Conservation (phyloP, 2,329 filamentous ascomycete species). For the Coniosporium tulheliwenetii region DNA sequence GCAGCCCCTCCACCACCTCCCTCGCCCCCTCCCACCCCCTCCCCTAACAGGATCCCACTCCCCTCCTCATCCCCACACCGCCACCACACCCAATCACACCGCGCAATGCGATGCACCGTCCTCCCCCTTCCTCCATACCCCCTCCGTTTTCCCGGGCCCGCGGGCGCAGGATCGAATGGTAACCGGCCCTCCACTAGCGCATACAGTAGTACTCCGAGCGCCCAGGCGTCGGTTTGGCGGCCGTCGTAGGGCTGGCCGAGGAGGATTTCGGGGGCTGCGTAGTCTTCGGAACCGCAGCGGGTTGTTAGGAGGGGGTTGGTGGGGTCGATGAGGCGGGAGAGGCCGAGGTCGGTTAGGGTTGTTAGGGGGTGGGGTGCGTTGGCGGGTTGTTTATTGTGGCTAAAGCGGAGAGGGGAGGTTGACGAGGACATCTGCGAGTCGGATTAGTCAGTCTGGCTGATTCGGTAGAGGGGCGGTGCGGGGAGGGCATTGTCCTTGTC, state of each 20-base stretch:
- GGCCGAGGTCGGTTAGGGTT: constrained; percentile 80
- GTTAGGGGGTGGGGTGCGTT: constrained; percentile 70
- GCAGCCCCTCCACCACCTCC: constrained; percentile 64
- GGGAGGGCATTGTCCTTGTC: too few relatives aligned
- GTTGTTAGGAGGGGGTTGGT: constrained; percentile 83
- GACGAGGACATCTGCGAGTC: constrained; percentile 39
- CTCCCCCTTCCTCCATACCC: constrained; percentile 43
- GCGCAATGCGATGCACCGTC: constrained; percentile 79
- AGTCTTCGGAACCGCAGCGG: constrained; percentile 90
- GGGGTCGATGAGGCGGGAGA: constrained; percentile 68
- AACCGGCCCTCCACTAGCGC: constrained; percentile 84
- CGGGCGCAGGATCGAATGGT: constrained; percentile 81
- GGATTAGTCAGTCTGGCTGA: constrained; percentile 3
- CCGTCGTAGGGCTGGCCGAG: constrained; percentile 93
- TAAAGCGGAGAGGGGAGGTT: constrained; percentile 57
- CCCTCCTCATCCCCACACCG: constrained; percentile 66
- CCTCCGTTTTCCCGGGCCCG: constrained; percentile 43
- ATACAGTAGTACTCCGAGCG: constrained; percentile 82
- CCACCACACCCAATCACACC: constrained; percentile 92
- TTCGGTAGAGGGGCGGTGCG: constrained; percentile 44
- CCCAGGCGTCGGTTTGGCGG: constrained; percentile 85
- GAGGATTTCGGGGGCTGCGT: constrained; percentile 89
- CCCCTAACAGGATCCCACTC: constrained; percentile 59
- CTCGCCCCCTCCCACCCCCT: constrained; percentile 58
- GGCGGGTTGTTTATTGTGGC: constrained; percentile 27